Evolutionary conservation across 179 eudicot species (phyloP).

Genomic region (Silene coronaria): DNA sequence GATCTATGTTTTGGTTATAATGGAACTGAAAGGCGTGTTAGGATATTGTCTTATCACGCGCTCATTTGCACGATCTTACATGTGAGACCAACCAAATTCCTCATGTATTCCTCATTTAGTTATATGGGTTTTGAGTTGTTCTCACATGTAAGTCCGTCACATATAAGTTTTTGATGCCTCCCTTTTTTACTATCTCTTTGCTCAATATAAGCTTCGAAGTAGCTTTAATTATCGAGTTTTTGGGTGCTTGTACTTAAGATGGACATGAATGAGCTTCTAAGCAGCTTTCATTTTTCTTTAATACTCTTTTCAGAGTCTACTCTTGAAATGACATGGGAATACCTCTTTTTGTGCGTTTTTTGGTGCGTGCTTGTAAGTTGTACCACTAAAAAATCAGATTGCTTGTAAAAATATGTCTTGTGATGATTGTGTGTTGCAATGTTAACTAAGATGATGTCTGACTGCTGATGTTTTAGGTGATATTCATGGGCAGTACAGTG

Average conservation of each 20-base stretch:
- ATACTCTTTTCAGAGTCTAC: not conserved
- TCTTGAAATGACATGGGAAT: not conserved
- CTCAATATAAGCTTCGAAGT: not conserved
- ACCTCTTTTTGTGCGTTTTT: not conserved
- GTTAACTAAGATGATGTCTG: not conserved
- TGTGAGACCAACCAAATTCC: not conserved
- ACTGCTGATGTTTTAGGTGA: conserved; percentile 53
- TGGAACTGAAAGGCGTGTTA: not conserved
- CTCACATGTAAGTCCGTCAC: too few relatives aligned
- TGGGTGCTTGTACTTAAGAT: not conserved
- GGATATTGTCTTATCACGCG: not conserved
- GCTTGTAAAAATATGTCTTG: not conserved
- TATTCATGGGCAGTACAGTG: conserved; percentile 92
- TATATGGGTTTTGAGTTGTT: too few relatives aligned
- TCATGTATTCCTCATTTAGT: too few relatives aligned
- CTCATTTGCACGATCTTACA: not conserved
- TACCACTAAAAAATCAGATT: not conserved
- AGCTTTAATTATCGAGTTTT: not conserved
- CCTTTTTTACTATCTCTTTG: not conserved
- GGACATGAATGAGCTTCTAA: not conserved
- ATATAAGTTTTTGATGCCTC: not conserved
- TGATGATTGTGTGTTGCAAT: not conserved
- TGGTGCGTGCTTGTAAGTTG: not conserved
- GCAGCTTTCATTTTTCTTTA: not conserved
- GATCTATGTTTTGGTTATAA: not conserved